Evolutionary conservation across 805 yeast genomes (phyloP), one percentile per base, ranked within the genome.

Genomic region (Monosporozyma yasuniensis): DNA sequence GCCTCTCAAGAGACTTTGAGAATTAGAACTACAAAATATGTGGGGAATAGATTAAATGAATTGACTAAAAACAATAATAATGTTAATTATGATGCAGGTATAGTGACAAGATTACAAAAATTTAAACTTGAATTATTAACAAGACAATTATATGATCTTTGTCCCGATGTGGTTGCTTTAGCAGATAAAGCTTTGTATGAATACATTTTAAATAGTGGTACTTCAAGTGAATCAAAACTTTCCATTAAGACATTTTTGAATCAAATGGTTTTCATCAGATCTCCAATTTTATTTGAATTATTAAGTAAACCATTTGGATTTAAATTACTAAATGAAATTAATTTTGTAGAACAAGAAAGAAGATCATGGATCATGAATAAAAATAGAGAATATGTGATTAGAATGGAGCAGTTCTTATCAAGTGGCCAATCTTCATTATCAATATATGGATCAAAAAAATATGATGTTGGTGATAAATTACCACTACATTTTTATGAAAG

Each of bases 401-500:
- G 69, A 34, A 70, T 79, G 52, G 87, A 79, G 60, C 53, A 57
- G 3, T 64, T 70, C 21, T 53, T 78, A 14, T 25, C 56, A 44
- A 43, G 61, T 52, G 55, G 52, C 55, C 50, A 55, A 27, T 30
- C 35, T 9, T 30, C 35, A 7, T 32, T 32, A 14, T 30, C 28
- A 32, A 45, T 53, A 18, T 14, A 39, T 21, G 25, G 35, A 10
- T 18, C 35, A 4, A 18, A 21, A 5, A 18, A 12, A 21, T 39
- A 35, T 18, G 34, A 42, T 21, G 19, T 16, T 2, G 44, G 50
- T 39, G 52, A 60, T 41, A 46, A 60, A 4, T 51, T 72, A 18
- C 88, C 89, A 0, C 66, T 75, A 23, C 90, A 87, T 61, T 86
- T 91, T 57, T 88, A 87, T 65, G 86, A 87, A 14, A 87, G 83